phyloP scores from a whole-genome alignment of 2,329 filamentous ascomycete species.

The Didymella pomorum region DNA sequence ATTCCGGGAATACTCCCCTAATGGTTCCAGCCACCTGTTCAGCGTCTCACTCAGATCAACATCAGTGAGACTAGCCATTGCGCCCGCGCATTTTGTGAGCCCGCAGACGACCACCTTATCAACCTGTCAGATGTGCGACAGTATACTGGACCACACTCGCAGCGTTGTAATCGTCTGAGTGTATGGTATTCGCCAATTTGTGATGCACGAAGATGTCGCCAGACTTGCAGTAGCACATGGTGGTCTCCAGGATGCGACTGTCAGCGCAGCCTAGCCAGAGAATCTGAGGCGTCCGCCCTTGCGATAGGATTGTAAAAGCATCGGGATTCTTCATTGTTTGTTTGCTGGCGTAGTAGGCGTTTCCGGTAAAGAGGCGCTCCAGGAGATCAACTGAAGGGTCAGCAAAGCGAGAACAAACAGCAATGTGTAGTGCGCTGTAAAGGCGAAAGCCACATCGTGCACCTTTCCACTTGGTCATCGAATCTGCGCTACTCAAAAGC shows the following conservation, averaged over 20 bases:
- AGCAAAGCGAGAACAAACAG: neutral
- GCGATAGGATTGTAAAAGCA: conserved; percentile 73
- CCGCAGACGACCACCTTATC: neutral
- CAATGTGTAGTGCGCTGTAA: too few relatives aligned
- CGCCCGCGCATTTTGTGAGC: conserved; percentile 50
- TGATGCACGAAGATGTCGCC: conserved; percentile 90
- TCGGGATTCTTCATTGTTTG: conserved; percentile 71
- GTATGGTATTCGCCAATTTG: conserved; percentile 87
- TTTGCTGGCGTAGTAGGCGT: conserved; percentile 74
- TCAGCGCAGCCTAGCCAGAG: conserved; percentile 91
- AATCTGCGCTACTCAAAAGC: neutral
- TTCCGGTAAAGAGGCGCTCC: conserved; percentile 70
- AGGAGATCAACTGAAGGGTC: conserved; percentile 59
- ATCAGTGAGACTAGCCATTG: conserved; percentile 63
- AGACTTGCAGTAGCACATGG: conserved; percentile 77
- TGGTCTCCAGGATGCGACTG: conserved; percentile 84
- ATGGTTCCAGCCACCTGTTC: conserved; percentile 68
- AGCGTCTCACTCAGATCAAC: conserved; percentile 64
- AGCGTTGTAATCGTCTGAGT: conserved; percentile 76
- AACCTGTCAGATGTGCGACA: conserved; percentile 70
- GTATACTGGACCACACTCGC: conserved; percentile 81
- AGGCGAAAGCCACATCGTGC: neutral
- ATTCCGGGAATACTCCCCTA: conserved; percentile 53
- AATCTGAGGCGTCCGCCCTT: conserved; percentile 71
- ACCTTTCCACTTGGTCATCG: neutral